A percentile compares a stretch with the other conserved stretches of the same genome.
Conservation (phyloP, 495 filamentous ascomycete genomes). For the Tirmania nivea region DNA sequence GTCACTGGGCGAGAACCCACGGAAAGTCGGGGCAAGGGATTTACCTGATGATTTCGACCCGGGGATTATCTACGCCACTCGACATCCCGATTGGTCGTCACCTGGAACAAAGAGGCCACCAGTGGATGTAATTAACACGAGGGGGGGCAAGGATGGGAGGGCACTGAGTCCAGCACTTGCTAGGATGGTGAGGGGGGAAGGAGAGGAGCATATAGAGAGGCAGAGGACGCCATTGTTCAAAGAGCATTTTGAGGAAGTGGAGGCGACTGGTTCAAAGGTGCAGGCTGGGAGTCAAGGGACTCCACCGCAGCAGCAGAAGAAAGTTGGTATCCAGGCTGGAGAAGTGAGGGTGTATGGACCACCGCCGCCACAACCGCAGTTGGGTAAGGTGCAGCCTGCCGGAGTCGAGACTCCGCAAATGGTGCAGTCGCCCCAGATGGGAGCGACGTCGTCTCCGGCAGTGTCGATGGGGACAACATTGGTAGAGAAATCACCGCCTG, state of each 20-base stretch:
- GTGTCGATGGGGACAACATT: constrained; percentile 9
- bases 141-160: background rate
- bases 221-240: constrained; percentile 37
- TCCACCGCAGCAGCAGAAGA: too few species aligned
- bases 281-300: too few species aligned
- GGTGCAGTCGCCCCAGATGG: constrained; percentile 20
- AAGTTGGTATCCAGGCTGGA: too few species aligned
- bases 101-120: constrained; percentile 7
- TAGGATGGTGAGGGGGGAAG: background rate
- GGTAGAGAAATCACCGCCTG: background rate
- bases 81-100: constrained; percentile 19
- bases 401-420: constrained; percentile 23
- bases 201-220: background rate
- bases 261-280: constrained; percentile 8
- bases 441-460: constrained; percentile 1
- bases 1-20: constrained; percentile 19
- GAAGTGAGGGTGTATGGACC: too few species aligned
- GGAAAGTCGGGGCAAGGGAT: constrained; percentile 20
- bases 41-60: constrained; percentile 54
- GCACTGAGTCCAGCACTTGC: constrained; percentile 1
- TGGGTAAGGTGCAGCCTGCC: constrained; percentile 17
- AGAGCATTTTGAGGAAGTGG: constrained; percentile 42
- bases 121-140: background rate
- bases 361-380: too few species aligned
- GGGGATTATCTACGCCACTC: constrained; percentile 28